Conservation (phyloP, 1,139 yeast species). For the Protomyces gravidus region DNA sequence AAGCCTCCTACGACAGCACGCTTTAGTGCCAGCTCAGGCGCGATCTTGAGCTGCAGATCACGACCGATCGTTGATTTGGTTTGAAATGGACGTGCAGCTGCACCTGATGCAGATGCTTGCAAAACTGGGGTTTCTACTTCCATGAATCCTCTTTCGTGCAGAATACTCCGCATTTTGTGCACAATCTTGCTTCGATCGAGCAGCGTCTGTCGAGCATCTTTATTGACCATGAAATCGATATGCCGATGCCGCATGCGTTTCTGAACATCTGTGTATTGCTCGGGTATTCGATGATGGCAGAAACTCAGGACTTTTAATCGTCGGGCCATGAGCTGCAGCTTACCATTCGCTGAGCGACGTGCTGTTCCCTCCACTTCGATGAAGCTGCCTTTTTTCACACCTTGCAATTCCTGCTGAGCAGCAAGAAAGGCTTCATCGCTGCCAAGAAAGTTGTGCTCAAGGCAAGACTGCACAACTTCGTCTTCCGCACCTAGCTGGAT, state of each 20-base stretch:
- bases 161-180: conserved; percentile 54
- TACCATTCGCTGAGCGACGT: conserved; percentile 71
- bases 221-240: conserved; percentile 65
- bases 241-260: conserved; percentile 66
- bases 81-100: conserved; percentile 94
- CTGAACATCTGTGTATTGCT: conserved; percentile 51
- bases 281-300: conserved; percentile 67
- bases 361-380: conserved; percentile 64
- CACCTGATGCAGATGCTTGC: conserved; percentile 99
- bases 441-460: background rate
- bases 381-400: conserved; percentile 65
- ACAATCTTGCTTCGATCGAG: conserved; percentile 54
- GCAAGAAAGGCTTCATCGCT: background rate
- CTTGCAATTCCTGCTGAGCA: background rate
- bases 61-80: conserved; percentile 43
- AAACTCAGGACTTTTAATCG: conserved; percentile 60
- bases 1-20: conserved; percentile 97
- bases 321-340: conserved; percentile 61
- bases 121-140: conserved; percentile 90
- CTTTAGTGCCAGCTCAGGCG: conserved; percentile 94
- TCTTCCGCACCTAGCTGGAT: background rate
- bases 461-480: background rate
- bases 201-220: conserved; percentile 49
- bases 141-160: conserved; percentile 55
- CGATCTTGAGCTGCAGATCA: conserved; percentile 94